Evolutionary conservation across 2,329 filamentous ascomycete genomes (phyloP), one percentile per base, ranked within the genome.

Genomic region (Coniochaeta ligniaria): DNA sequence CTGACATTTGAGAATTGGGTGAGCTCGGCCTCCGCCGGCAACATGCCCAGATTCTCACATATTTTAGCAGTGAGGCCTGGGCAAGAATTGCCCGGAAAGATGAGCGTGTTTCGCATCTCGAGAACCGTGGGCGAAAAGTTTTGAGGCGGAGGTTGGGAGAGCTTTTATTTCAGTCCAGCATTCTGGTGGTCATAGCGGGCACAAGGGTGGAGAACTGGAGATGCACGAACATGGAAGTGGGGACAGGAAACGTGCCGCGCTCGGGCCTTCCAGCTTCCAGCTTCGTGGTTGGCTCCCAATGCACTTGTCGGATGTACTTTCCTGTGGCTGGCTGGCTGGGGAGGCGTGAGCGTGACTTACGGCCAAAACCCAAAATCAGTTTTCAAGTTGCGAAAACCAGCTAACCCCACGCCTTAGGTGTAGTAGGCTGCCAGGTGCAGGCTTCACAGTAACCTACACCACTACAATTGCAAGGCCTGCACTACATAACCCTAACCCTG

Each of bases 81-180:
- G 77, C 85, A 88, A 59, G 85, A 88, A 63, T 83, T 85, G 77
- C 86, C 86, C 69, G 85, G 80, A 71, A 89, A 89, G 66, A 89
- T 85, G 68, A 88, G 78, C 60, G 85, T 88, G 71, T 86, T 86
- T 69, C 85, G 81, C 84, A 87, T 87, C 66, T 69, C 75, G 70
- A 59, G 59, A 60, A 57, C 59, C 41, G 60, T 70, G 65, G 64
- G 63, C 60, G 60, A 59, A 67, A 66, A 70, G 65, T 65, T 69
- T 69, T 66, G 41, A 31, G 47, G 47, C 47, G 24, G 22, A 47
- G 59, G 35, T 59, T 50, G 59, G 45, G 41, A 38, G 41, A 60
- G 31, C 24, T 59, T 59, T 59, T 59, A 43, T 35, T 58, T 58
- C 35, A 2, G 26, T 4, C 24, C 12, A 24, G 6, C 22, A 36